Percentiles rank a stretch among this genome's conserved stretches.
These are phyloP conservation scores for Aspergillus sp. DNA, from an alignment of 2,329 filamentous ascomycete genomes.

Conservation along the genomic window DNA sequence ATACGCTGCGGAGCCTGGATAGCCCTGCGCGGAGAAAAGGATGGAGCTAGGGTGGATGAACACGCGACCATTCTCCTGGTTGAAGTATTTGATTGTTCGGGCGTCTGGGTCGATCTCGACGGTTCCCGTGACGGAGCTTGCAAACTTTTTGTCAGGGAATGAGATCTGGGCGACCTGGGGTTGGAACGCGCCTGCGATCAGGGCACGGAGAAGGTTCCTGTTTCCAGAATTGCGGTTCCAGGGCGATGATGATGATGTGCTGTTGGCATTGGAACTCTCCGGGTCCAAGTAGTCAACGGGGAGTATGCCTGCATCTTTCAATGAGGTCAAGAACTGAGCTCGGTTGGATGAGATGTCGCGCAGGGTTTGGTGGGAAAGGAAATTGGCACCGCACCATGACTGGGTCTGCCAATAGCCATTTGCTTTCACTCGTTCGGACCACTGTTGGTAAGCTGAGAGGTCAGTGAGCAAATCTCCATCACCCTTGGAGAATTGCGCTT, in stretches of 20 bases:
- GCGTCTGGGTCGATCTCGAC: constrained; percentile 93
- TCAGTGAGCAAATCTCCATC: constrained; percentile 90
- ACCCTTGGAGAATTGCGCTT: constrained; percentile 66
- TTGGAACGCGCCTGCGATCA: constrained; percentile 69
- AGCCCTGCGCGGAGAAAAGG: constrained; percentile 76
- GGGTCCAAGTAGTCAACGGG: constrained; percentile 44
- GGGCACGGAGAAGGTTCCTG: constrained; percentile 57
- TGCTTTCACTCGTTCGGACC: constrained; percentile 62
- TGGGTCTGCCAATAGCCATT: constrained; percentile 44
- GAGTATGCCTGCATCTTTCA: constrained; percentile 81
- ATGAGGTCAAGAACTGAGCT: constrained; percentile 76
- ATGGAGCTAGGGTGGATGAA: constrained; percentile 90
- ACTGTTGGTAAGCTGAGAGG: constrained; percentile 75
- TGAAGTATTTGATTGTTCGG: constrained; percentile 86
- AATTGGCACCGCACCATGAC: constrained; percentile 78
- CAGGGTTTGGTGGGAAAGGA: constrained; percentile 76
- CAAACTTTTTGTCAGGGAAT: constrained; percentile 94
- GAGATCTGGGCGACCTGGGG: constrained; percentile 90
- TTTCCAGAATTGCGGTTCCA: constrained; percentile 33
- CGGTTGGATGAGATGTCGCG: constrained; percentile 84
- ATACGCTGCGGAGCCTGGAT: constrained; percentile 70
- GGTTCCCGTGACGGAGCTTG: constrained; percentile 77
- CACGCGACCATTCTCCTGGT: constrained; percentile 76
- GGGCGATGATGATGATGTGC: constrained; percentile 34
- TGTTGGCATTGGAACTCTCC: neutral